Base-by-base conservation (phyloP, 2,329 filamentous ascomycete species). In the Sporothrix pallida region DNA sequence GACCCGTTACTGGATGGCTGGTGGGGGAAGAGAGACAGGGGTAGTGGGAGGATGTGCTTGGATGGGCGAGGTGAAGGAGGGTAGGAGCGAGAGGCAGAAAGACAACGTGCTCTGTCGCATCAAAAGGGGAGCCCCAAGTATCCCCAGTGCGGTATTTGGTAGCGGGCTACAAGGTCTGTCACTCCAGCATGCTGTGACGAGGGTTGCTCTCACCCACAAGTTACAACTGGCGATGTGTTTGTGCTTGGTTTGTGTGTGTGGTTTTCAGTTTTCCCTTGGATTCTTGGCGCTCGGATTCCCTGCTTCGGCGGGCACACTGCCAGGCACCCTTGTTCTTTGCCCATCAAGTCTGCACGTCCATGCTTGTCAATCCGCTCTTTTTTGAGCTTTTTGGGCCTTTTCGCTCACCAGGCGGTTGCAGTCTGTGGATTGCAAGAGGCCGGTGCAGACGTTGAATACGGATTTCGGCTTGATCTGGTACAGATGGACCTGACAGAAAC, bases 1-100 rank as follows among this genome's bases (percentile, higher is more conserved):
- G 71, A 72, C 42, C 71, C 46, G 63, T 73, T 50, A 72, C 73
- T 72, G 70, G 71, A 60, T 67, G 37, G 50, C 52, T 56, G 46
- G 58, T 58, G 58, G 70, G 46, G 50, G 48, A 44, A 15, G 62
- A 68, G 20, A 52, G 46, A 69, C 67, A 56, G 48, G 65, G 63
- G 72, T 26, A 31, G 26, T 52, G 23, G 23, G 54, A 50, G 48
- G 56, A 70, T 48, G 15, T 26, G 46, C 26, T 37, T 68, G 44
- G 65, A 62, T 63, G 52, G 69, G 52, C 31, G 50, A n/a, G 17
- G 26, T 46, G 26, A 31, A 65, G 46, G 23, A 56, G 50, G 31
- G 31, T 50, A 56, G 50, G 60, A 68, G 48, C 37, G 20, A 60
- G 54, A 50, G n/a, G 12, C 20, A 26, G 23, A 52, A 37, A 52